Conservation (phyloP, 148 eudicot species). For the Rhododendron mucronatum region DNA sequence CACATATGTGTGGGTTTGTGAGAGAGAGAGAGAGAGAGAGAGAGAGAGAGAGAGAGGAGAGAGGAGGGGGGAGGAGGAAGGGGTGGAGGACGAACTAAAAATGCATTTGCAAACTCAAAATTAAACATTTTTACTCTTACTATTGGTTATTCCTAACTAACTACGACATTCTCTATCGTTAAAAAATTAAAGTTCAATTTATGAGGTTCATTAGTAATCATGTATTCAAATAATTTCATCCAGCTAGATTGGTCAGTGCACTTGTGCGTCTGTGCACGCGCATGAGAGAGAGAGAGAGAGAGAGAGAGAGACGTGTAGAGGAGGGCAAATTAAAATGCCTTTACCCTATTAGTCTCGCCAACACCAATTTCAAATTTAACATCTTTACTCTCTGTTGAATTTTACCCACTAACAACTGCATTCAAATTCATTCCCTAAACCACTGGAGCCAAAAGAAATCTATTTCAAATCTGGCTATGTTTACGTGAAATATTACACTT, state of each 20-base stretch:
- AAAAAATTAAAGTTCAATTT: neutral
- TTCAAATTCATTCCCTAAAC: neutral
- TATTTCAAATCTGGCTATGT: neutral
- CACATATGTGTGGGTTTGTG: neutral
- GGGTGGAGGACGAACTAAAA: neutral
- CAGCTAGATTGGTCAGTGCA: neutral
- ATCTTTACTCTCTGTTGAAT: neutral
- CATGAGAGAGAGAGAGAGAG: neutral
- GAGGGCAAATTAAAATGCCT: neutral
- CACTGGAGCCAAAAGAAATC: neutral
- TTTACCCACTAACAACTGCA: neutral
- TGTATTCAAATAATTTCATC: neutral
- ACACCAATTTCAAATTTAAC: neutral
- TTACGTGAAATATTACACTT: neutral
- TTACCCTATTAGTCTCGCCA: neutral
- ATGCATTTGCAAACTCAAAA: neutral
- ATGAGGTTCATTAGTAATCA: neutral
- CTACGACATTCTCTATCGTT: neutral
- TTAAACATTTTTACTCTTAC: neutral
- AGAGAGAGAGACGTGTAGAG: neutral
- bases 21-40: neutral
- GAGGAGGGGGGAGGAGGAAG: neutral
- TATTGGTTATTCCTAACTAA: neutral
- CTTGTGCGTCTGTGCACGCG: neutral
- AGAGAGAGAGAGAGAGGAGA: too few species aligned